Evolutionary conservation across 2,329 filamentous ascomycete species (phyloP).

Genomic region (Apiospora pterosperma): DNA sequence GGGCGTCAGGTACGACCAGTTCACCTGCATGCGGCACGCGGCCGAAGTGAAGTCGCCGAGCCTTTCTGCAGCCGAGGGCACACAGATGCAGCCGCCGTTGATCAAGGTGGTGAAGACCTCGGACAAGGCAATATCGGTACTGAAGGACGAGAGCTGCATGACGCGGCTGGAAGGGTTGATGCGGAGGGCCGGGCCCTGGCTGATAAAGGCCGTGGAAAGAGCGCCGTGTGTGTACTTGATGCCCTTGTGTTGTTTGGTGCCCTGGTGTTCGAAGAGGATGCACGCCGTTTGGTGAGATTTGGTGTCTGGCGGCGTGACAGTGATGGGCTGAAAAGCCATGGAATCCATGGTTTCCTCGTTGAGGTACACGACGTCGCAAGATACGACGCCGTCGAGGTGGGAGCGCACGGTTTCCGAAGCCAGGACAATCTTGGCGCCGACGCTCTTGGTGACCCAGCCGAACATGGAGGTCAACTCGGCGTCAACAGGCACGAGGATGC

Average conservation of each 20-base stretch:
- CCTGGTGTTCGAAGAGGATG: constrained; percentile 57
- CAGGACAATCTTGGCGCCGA: constrained; percentile 41
- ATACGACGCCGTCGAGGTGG: constrained; percentile 33
- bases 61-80: constrained; percentile 40
- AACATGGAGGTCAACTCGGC: constrained; percentile 38
- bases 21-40: constrained; percentile 39
- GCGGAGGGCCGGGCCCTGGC: constrained; percentile 46
- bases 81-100: constrained; percentile 48
- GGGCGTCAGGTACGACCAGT: constrained; percentile 46
- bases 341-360: constrained; percentile 37
- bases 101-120: constrained; percentile 52
- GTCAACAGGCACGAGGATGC: constrained; percentile 48
- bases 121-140: constrained; percentile 50
- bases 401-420: constrained; percentile 39
- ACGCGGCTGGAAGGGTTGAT: constrained; percentile 52
- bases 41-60: constrained; percentile 38
- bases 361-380: constrained; percentile 38
- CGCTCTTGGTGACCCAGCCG: constrained; percentile 38
- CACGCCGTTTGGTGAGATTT: constrained; percentile 51
- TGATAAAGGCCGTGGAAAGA: constrained; percentile 50
- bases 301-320: constrained; percentile 27
- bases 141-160: constrained; percentile 55
- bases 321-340: constrained; percentile 26
- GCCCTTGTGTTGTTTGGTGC: constrained; percentile 55
- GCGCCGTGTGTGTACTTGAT: constrained; percentile 60